Base-by-base conservation (phyloP, 2,329 filamentous ascomycete genomes). In the Pseudocercospora ulei region DNA sequence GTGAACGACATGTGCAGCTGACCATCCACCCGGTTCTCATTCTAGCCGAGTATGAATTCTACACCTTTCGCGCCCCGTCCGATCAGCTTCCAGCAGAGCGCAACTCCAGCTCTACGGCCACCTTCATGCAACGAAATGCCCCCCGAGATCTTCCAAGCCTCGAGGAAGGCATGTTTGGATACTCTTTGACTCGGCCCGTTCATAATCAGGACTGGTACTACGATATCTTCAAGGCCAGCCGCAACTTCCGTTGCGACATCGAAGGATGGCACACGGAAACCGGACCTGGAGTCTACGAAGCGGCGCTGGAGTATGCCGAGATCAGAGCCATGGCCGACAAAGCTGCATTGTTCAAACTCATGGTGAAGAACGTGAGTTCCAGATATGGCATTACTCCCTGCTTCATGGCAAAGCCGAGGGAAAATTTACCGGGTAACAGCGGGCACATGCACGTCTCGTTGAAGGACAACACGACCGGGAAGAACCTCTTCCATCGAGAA, bases 251-350 rank as follows among this genome's bases (percentile, higher is more conserved):
- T 25, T 90, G 84, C 56, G 73, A 80, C 47, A 82, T 95, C 33
- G 87, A 95, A 61, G 85, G 87, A 29, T 95, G 87, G 87, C 87
- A 95, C 65, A 94, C 87, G 5, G 87, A 95, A 65, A 87, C 80
- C 50, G 87, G 87, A 1, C 87, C 87, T 0, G 87, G 87, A 28
- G 90, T 98, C 3, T 96, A 88, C 60, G 90, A 98, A 66, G 90
- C 90, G 7, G 86, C 90, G 11, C 73, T 98, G 34, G 82, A 94
- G 60, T 96, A 92, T 53, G 82, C 81, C 37, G 83, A 94, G 59
- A 81, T 90, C 48, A 75, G 73, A 22, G 72, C 81, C 49, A 95
- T 95, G 84, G 90, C 90, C 1, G 90, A 98, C 61, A 80, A 82
- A 51, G 86, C 87, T 16, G 79, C 79, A 18, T 67, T 98, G 22